These are phyloP conservation scores for Fraxinus nigra DNA, from an alignment of 305 asterid genomes.

Conservation along the genomic window DNA sequence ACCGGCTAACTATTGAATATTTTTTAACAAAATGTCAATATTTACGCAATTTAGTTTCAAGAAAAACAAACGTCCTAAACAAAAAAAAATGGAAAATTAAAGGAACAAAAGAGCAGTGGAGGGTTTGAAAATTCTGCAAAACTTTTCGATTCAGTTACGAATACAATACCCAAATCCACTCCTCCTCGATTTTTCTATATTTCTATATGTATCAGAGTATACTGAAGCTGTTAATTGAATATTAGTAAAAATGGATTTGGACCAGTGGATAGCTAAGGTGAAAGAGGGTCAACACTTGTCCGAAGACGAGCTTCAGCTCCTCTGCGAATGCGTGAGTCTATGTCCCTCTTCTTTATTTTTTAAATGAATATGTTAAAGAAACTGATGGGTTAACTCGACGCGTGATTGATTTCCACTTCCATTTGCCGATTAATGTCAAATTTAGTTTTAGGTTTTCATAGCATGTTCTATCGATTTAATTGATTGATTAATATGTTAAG, in stretches of 20 bases:
- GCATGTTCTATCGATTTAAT: background rate
- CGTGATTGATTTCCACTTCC: background rate
- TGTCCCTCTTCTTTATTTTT: background rate
- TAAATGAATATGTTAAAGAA: background rate
- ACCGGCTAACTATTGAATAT: too few species aligned
- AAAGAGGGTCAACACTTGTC: conserved; percentile 46
- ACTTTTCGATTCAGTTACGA: background rate
- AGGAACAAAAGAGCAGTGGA: background rate
- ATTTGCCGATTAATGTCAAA: background rate
- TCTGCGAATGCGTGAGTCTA: conserved; percentile 38
- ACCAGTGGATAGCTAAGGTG: conserved; percentile 48
- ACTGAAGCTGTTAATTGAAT: background rate
- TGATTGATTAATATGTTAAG: background rate
- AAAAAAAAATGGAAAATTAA: background rate
- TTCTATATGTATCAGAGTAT: background rate
- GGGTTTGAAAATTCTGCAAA: background rate
- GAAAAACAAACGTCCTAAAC: background rate
- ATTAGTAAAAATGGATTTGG: conserved; percentile 39
- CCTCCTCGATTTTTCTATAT: background rate
- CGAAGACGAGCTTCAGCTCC: conserved; percentile 46
- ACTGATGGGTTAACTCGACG: background rate
- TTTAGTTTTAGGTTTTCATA: background rate
- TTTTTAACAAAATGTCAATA: background rate
- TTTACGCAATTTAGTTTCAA: too few species aligned
- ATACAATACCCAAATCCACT: background rate